Percentiles rank a stretch among this genome's conserved stretches.
Conservation (phyloP, 2,329 filamentous ascomycete genomes). For the Ophiostoma montium region DNA sequence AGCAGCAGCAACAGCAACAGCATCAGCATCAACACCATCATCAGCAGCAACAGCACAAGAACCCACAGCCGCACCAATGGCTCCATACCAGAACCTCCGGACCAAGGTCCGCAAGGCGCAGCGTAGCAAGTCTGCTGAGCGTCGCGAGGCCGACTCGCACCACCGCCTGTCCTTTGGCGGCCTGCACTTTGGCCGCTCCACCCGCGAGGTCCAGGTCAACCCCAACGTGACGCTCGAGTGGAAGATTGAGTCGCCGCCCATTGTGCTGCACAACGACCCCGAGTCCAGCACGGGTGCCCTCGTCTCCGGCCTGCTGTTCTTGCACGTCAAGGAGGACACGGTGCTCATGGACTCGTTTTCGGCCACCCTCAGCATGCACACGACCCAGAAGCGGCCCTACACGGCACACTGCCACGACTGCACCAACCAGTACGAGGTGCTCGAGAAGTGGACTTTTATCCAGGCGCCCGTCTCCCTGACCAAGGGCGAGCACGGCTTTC, state of each 20-base stretch:
- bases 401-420: conserved; percentile 67
- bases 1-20: conserved; percentile 5
- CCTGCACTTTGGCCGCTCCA: conserved; percentile 27
- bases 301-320: conserved; percentile 67
- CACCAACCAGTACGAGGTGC: conserved; percentile 52
- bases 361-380: conserved; percentile 56
- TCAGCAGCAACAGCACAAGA: not conserved
- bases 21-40: no score
- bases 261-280: conserved; percentile 67
- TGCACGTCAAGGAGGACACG: conserved; percentile 53
- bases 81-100: not conserved
- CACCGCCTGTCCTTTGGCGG: conserved; percentile 26
- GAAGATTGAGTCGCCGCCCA: conserved; percentile 71
- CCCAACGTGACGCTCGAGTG: conserved; percentile 33
- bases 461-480: conserved; percentile 36
- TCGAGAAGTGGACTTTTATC: conserved; percentile 70
- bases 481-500: conserved; percentile 59
- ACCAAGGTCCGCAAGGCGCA: conserved; percentile 7
- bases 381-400: conserved; percentile 70
- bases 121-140: conserved; percentile 12
- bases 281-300: conserved; percentile 69
- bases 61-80: not conserved
- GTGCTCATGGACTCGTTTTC: conserved; percentile 58
- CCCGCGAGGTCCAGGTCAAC: conserved; percentile 26
- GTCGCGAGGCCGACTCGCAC: conserved; percentile 19